phyloP scores from a whole-genome alignment of 2,329 filamentous ascomycete species.

The Leptodontidium sp. region DNA sequence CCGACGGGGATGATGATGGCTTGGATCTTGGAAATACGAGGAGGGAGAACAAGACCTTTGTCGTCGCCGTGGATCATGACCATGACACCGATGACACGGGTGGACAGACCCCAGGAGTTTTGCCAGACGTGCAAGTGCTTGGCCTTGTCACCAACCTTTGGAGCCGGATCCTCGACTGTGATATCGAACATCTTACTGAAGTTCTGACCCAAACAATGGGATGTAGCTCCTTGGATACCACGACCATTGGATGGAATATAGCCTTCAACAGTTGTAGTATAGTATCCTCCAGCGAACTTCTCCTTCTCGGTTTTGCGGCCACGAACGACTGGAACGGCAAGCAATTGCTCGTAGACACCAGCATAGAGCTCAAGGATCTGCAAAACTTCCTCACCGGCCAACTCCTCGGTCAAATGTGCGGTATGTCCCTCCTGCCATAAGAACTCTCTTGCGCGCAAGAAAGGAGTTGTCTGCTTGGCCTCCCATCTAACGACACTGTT shows the following conservation, averaged over 20 bases:
- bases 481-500: conserved; percentile 95
- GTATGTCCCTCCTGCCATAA: conserved; percentile 90
- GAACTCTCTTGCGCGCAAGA: conserved; percentile 93
- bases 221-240: conserved; percentile 96
- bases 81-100: conserved; percentile 97
- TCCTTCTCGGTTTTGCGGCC: conserved; percentile 96
- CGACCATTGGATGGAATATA: conserved; percentile 96
- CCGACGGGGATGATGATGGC: conserved; percentile 90
- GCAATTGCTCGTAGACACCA: conserved; percentile 88
- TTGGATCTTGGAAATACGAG: conserved; percentile 87
- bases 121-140: conserved; percentile 92
- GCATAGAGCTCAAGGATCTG: conserved; percentile 95
- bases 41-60: conserved; percentile 92
- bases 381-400: conserved; percentile 84
- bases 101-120: conserved; percentile 98
- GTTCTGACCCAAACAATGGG: conserved; percentile 91
- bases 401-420: conserved; percentile 85
- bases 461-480: conserved; percentile 89
- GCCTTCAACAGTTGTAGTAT: conserved; percentile 95
- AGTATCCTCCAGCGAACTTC: conserved; percentile 96
- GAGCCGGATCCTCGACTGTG: conserved; percentile 88
- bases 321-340: conserved; percentile 93
- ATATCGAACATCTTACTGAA: conserved; percentile 99
- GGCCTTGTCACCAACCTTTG: conserved; percentile 76
- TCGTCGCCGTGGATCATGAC: conserved; percentile 98